Evolutionary conservation across 1,284 basidiomycete genomes (phyloP).

Genomic region (Macrocystidia cucumis): DNA sequence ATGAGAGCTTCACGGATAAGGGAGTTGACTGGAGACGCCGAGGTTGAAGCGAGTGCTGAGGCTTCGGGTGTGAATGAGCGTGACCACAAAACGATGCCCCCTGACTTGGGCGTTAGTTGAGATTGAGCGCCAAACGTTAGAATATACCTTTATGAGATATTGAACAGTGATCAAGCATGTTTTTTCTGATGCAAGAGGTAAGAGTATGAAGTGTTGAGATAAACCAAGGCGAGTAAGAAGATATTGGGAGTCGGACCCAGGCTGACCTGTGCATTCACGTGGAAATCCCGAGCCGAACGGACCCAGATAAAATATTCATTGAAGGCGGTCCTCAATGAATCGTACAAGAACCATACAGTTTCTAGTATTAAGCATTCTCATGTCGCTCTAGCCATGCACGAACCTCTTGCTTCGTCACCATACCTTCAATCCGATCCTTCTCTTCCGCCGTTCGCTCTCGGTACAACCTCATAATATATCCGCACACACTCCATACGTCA

Average conservation of each 20-base stretch:
- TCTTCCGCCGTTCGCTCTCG: constrained; percentile 38
- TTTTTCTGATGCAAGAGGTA: constrained; percentile 4
- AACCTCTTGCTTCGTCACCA: constrained; percentile 66
- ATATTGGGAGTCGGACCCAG: too few species aligned
- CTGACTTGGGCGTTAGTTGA: constrained; percentile 31
- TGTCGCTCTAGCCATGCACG: constrained; percentile 66
- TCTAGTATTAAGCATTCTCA: not conserved
- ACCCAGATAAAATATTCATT: not conserved
- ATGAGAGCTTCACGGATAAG: constrained; percentile 88
- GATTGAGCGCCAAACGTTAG: constrained; percentile 7
- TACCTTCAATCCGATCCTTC: constrained; percentile 32
- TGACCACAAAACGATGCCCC: constrained; percentile 90
- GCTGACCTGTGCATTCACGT: too few species aligned
- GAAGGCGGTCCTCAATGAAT: not conserved
- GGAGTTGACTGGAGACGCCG: constrained; percentile 83
- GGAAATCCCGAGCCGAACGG: too few species aligned
- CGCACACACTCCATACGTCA: constrained; percentile 77
- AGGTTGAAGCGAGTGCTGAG: constrained; percentile 62
- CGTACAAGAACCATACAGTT: too few species aligned
- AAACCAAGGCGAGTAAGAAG: too few species aligned
- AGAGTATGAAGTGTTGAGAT: too few species aligned
- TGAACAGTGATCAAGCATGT: constrained; percentile 87
- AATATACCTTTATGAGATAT: constrained; percentile 79
- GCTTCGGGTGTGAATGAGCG: constrained; percentile 87
- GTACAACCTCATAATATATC: constrained; percentile 75